phyloP scores from a whole-genome alignment of 2,329 filamentous ascomycete species.

The Cadophora malorum region DNA sequence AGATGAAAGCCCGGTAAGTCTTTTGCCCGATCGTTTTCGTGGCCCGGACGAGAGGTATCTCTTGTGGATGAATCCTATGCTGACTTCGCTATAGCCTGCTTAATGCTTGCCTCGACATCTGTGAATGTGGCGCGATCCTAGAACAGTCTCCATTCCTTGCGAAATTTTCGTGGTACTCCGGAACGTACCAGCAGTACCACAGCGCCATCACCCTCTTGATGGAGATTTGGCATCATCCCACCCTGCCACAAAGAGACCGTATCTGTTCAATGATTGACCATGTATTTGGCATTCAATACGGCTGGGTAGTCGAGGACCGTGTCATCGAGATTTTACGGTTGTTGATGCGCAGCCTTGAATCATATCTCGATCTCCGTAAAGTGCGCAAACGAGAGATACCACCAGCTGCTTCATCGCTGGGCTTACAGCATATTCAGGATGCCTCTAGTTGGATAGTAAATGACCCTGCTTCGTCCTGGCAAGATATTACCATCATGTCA shows the following conservation, averaged over 20 bases:
- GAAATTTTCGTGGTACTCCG: neutral
- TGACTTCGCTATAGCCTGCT: neutral
- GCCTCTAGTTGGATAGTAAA: neutral
- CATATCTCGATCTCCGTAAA: slow-evolving; percentile 4
- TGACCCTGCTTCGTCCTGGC: neutral
- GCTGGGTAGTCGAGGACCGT: neutral
- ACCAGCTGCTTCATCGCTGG: neutral
- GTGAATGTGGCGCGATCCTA: neutral
- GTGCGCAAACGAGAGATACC: neutral
- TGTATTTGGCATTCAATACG: neutral
- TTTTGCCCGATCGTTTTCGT: neutral
- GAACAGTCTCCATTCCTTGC: neutral
- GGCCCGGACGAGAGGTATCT: no score
- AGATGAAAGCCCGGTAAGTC: slow-evolving; percentile 1
- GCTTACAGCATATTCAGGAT: neutral
- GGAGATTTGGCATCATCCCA: neutral
- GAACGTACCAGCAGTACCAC: neutral
- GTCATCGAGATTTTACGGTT: neutral
- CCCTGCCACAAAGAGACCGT: neutral
- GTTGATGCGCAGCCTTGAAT: neutral
- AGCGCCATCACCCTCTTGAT: neutral
- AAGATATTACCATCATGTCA: neutral
- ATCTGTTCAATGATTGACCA: neutral
- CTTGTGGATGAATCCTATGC: no score
- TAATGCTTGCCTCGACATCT: neutral